These are phyloP conservation scores for Entomophthora muscae DNA, from an alignment of 371 early-diverging fungal species.

Conservation along the genomic window DNA sequence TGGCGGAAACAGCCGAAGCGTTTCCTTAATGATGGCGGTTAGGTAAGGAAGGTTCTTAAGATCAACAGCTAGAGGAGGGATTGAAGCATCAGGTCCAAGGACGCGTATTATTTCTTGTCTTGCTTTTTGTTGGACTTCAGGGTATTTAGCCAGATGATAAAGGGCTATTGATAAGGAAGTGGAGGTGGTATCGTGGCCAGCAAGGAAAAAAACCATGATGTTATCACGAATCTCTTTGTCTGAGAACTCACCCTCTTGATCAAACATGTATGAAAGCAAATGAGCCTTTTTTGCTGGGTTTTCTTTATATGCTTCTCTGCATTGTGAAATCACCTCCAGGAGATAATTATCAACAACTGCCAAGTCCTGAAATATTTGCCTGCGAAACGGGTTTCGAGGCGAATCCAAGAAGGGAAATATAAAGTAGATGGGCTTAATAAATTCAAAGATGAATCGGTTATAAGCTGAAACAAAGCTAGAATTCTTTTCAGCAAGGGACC, in stretches of 20 bases:
- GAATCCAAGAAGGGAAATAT: not conserved
- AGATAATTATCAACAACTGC: no score
- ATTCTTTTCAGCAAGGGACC: not conserved
- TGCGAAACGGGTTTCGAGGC: not conserved
- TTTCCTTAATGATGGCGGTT: not conserved
- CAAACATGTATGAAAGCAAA: no score
- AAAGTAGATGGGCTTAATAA: not conserved
- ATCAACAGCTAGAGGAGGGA: not conserved
- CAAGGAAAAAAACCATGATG: constrained; percentile 1
- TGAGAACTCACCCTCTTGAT: no score
- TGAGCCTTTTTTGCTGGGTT: no score
- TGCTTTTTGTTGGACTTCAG: not conserved
- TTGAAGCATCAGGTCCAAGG: not conserved
- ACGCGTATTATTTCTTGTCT: not conserved
- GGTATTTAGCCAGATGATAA: not conserved
- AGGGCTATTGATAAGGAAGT: not conserved
- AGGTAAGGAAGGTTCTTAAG: not conserved
- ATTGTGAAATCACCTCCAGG: no score
- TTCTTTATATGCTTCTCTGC: no score
- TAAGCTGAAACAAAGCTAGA: not conserved
- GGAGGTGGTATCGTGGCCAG: constrained; percentile 7
- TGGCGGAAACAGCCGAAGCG: not conserved
- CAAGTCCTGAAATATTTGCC: not conserved
- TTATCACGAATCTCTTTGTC: no score
- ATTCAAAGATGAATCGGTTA: not conserved